These are phyloP conservation scores for Cordyceps pruinosa DNA, from an alignment of 2,329 filamentous ascomycete genomes.

Conservation along the genomic window DNA sequence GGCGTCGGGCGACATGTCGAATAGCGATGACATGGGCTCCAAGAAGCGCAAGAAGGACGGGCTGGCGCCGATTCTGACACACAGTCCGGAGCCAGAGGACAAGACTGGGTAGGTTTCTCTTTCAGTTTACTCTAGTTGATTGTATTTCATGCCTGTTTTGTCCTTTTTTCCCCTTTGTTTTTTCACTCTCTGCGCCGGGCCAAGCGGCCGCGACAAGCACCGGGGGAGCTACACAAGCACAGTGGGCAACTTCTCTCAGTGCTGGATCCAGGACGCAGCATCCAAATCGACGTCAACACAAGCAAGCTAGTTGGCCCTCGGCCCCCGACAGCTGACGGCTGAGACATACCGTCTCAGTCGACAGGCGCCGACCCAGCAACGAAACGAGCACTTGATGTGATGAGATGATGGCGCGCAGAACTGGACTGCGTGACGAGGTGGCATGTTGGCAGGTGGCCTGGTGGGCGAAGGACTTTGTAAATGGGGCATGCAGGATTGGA, in stretches of 20 bases:
- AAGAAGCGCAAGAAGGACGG: constrained; percentile 73
- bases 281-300: not conserved
- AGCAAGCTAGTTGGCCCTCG: not conserved
- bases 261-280: not conserved
- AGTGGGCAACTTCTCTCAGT: not conserved
- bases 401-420: not conserved
- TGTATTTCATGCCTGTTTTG: not conserved
- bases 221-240: not conserved
- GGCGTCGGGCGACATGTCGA: constrained; percentile 20
- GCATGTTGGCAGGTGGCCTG: not conserved
- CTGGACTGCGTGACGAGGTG: not conserved
- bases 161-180: not conserved
- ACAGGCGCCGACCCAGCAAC: not conserved
- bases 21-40: constrained; percentile 24
- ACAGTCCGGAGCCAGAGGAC: constrained; percentile 40
- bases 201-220: not conserved
- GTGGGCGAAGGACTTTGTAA: not conserved
- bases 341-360: not conserved
- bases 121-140: not conserved
- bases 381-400: not conserved
- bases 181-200: not conserved
- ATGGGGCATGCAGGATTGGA: not conserved
- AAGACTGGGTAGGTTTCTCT: constrained; percentile 30
- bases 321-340: not conserved
- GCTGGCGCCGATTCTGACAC: constrained; percentile 70